Percentiles rank a stretch among this genome's conserved stretches.
phyloP scores from a whole-genome alignment of 345 rosid species.

The Eucalyptus cloeziana region DNA sequence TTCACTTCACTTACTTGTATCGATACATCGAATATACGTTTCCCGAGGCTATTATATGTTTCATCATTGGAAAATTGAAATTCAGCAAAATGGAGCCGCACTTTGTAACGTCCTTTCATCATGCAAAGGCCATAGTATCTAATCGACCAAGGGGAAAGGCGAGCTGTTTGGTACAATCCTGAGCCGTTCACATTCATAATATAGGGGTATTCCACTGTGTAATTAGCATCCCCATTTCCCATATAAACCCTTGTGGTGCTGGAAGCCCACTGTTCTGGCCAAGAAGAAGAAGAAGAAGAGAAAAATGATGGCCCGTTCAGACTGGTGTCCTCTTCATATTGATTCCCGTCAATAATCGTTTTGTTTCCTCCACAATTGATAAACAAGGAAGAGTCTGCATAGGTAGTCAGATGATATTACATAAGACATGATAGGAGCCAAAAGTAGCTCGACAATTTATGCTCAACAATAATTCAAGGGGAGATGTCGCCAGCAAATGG shows the following conservation, averaged over 20 bases:
- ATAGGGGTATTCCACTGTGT: constrained; percentile 7
- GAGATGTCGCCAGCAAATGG: too few relatives aligned
- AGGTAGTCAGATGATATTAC: neutral
- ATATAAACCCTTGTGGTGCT: constrained; percentile 58
- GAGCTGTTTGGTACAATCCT: neutral
- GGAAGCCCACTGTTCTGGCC: constrained; percentile 42
- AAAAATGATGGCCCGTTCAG: constrained; percentile 22
- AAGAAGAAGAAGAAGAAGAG: neutral
- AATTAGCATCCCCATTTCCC: neutral
- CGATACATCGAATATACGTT: constrained; percentile 57
- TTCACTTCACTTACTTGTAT: constrained; percentile 37
- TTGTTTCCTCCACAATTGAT: constrained; percentile 65
- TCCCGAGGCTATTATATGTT: constrained; percentile 52
- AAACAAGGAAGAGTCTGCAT: constrained; percentile 48
- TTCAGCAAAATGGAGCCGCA: constrained; percentile 80
- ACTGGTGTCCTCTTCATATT: constrained; percentile 37
- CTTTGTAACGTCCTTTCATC: constrained; percentile 41
- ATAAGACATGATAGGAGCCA: neutral
- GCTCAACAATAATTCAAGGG: neutral
- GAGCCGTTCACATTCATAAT: constrained; percentile 14
- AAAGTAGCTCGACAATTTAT: neutral
- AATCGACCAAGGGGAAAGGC: too few relatives aligned
- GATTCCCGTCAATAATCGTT: neutral
- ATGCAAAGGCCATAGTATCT: constrained; percentile 58
- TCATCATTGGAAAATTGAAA: constrained; percentile 41